Evolutionary conservation across 108 stramenopile genomes (phyloP).

Genomic region (Fistulifera pelliculosa): DNA sequence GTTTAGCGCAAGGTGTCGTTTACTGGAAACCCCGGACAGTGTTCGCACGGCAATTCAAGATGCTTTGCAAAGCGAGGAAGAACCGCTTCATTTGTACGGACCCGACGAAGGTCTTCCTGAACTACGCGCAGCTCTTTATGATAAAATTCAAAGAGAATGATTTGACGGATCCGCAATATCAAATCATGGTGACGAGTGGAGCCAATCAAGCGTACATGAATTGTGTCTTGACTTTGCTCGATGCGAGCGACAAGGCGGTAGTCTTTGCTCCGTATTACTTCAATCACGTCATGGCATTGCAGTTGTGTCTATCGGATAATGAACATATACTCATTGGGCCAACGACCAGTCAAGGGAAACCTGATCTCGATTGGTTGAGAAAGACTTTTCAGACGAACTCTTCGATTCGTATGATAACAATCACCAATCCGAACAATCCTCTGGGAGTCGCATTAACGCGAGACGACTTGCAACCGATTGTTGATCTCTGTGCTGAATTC

Average conservation of each 20-base stretch:
- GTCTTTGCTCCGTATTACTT: slow-evolving; percentile 91
- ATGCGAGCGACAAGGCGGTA: slow-evolving; percentile 45
- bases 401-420: slow-evolving; percentile 67
- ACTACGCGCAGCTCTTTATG: slow-evolving; percentile 31
- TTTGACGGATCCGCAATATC: slow-evolving; percentile 29
- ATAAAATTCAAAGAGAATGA: slow-evolving; percentile 61
- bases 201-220: slow-evolving; percentile 93
- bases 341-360: slow-evolving; percentile 34
- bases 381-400: slow-evolving; percentile 25
- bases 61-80: slow-evolving; percentile 12
- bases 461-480: slow-evolving; percentile 43
- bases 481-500: slow-evolving; percentile 51
- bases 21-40: slow-evolving; percentile 65
- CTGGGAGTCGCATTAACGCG: slow-evolving; percentile 68
- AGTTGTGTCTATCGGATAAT: slow-evolving; percentile 39
- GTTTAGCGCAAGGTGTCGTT: slow-evolving; percentile 80
- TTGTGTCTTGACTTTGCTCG: slow-evolving; percentile 67
- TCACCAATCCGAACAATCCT: slow-evolving; percentile 92
- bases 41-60: slow-evolving; percentile 27
- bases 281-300: slow-evolving; percentile 88
- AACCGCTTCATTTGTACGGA: slow-evolving; percentile 57
- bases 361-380: slow-evolving; percentile 48
- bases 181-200: slow-evolving; percentile 89
- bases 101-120: slow-evolving; percentile 76
- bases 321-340: slow-evolving; percentile 55